These are phyloP conservation scores for Coniophora puteana DNA, from an alignment of 1,284 basidiomycete species.

Conservation along the genomic window DNA sequence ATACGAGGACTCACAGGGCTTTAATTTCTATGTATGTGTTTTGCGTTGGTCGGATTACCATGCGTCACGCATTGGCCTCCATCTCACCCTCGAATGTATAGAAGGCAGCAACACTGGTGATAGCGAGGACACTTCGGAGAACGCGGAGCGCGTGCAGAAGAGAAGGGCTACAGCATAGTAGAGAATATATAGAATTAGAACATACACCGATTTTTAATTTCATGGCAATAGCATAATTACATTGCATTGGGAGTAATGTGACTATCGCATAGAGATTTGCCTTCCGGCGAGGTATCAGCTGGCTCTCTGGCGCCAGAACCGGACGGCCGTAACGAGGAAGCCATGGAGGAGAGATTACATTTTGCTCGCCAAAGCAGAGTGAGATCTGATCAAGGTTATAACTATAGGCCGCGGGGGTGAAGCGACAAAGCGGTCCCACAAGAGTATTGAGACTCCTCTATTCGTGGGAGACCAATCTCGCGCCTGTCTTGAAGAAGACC, in stretches of 20 bases:
- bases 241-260: slow-evolving; percentile 10
- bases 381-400: too few species aligned
- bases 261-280: slow-evolving; percentile 19
- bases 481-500: too few species aligned
- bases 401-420: too few species aligned
- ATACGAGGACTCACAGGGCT: slow-evolving; percentile 65
- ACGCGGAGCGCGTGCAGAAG: slow-evolving; percentile 30
- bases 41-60: slow-evolving; percentile 18
- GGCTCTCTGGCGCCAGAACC: too few species aligned
- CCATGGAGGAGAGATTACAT: too few species aligned
- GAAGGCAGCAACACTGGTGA: slow-evolving; percentile 15
- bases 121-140: slow-evolving; percentile 22
- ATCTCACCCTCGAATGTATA: slow-evolving; percentile 29
- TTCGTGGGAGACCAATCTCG: too few species aligned
- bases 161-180: slow-evolving; percentile 41
- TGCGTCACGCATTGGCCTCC: slow-evolving; percentile 38
- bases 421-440: too few species aligned
- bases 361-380: too few species aligned
- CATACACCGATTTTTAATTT: slow-evolving; percentile 12
- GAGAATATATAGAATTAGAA: slow-evolving; percentile 26
- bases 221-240: slow-evolving; percentile 19
- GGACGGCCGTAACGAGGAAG: too few species aligned
- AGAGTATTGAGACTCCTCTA: too few species aligned
- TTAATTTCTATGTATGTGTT: slow-evolving; percentile 54
- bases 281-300: too few species aligned